These are phyloP conservation scores for Thermothelomyces thermophilus DNA, from an alignment of 2,329 filamentous ascomycete genomes.

Conservation along the genomic window DNA sequence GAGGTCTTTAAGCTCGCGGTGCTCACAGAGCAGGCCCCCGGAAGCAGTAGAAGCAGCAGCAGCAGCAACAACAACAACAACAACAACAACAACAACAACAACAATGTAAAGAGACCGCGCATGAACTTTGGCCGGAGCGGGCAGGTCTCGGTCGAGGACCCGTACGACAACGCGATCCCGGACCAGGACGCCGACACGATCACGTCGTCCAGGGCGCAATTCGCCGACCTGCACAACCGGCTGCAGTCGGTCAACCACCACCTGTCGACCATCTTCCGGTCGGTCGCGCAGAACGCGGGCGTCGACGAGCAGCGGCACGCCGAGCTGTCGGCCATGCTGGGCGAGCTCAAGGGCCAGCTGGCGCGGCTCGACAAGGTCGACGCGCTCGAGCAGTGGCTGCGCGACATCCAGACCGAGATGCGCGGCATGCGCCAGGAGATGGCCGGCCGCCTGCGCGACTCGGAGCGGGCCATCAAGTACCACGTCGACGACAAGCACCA, in stretches of 20 bases:
- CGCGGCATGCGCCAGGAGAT: conserved; percentile 51
- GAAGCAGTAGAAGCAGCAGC: conserved; percentile 23
- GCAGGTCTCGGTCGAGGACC: conserved; percentile 26
- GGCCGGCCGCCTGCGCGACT: conserved; percentile 41
- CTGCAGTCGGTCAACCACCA: conserved; percentile 68
- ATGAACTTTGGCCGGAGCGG: conserved; percentile 21
- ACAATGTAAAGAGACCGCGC: conserved; percentile 23
- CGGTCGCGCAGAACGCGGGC: conserved; percentile 45
- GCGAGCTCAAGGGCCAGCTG: conserved; percentile 42
- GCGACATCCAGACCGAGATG: conserved; percentile 52
- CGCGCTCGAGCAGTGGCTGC: conserved; percentile 33
- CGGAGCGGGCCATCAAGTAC: conserved; percentile 47
- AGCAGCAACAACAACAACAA: conserved; percentile 15
- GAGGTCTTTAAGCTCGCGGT: conserved; percentile 85
- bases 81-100: conserved; percentile 25
- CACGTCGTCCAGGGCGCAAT: conserved; percentile 54
- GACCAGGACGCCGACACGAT: conserved; percentile 44
- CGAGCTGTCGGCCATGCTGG: conserved; percentile 44
- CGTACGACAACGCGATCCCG: conserved; percentile 38
- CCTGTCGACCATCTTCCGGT: conserved; percentile 54
- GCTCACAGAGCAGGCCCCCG: conserved; percentile 41
- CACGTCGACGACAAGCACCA: conserved; percentile 43
- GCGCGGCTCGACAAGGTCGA: conserved; percentile 33
- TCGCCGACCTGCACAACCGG: conserved; percentile 78
- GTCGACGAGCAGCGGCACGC: conserved; percentile 50